phyloP scores from a whole-genome alignment of 2,329 filamentous ascomycete genomes.

The Colletotrichum sublineola region DNA sequence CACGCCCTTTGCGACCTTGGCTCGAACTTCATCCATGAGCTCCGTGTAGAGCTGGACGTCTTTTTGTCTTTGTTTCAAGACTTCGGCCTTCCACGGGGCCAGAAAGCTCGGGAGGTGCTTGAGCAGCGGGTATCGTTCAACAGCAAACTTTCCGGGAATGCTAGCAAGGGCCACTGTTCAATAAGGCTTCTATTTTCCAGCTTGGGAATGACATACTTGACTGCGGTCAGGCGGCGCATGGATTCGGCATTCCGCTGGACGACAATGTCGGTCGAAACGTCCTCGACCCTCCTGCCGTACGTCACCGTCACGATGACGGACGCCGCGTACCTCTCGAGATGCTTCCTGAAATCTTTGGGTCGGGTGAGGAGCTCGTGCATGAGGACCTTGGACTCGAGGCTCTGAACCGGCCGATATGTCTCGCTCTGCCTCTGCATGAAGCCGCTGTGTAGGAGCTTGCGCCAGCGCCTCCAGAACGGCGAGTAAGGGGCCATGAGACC shows the following conservation, averaged over 20 bases:
- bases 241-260: constrained; percentile 56
- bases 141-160: constrained; percentile 53
- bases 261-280: constrained; percentile 53
- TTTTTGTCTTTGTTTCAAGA: constrained; percentile 51
- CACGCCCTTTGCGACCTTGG: constrained; percentile 49
- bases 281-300: constrained; percentile 54
- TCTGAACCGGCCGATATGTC: constrained; percentile 57
- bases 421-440: constrained; percentile 60
- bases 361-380: constrained; percentile 53
- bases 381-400: constrained; percentile 56
- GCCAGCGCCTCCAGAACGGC: constrained; percentile 58
- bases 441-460: constrained; percentile 58
- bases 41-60: constrained; percentile 54
- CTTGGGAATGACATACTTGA: constrained; percentile 52
- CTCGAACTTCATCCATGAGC: constrained; percentile 57
- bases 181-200: constrained; percentile 3
- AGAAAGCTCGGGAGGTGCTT: constrained; percentile 55
- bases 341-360: constrained; percentile 49
- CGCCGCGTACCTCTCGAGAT: constrained; percentile 55
- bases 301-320: constrained; percentile 59
- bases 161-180: neutral
- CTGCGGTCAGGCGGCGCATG: constrained; percentile 57
- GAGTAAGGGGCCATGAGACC: constrained; percentile 60
- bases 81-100: constrained; percentile 57
- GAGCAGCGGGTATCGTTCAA: constrained; percentile 56